A percentile compares a stretch with the other conserved stretches of the same genome.
These are phyloP conservation scores for Coniochaeta sp. DNA, from an alignment of 2,329 filamentous ascomycete species.

Conservation along the genomic window DNA sequence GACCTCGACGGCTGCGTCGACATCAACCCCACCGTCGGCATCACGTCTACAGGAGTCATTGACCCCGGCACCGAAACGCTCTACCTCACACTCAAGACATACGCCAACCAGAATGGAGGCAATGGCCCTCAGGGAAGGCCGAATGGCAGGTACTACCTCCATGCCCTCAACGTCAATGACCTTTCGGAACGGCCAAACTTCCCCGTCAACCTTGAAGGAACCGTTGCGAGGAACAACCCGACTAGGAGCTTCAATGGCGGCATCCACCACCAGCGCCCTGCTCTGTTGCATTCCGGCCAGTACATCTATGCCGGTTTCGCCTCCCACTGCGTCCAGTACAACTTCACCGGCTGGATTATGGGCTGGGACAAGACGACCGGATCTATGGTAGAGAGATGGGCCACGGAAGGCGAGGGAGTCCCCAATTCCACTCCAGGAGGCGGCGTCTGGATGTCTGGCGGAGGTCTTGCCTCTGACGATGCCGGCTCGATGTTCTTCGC, in stretches of 20 bases:
- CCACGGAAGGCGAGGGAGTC: constrained; percentile 35
- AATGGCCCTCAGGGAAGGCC: constrained; percentile 28
- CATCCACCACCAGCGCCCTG: constrained; percentile 39
- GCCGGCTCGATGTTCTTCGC: constrained; percentile 37
- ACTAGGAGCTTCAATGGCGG: constrained; percentile 37
- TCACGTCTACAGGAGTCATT: constrained; percentile 43
- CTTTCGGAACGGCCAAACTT: constrained; percentile 32
- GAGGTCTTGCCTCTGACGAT: constrained; percentile 39
- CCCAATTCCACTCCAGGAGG: constrained; percentile 29
- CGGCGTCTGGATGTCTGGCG: constrained; percentile 43
- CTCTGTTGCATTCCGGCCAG: constrained; percentile 35
- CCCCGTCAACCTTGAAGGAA: constrained; percentile 34
- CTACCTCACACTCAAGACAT: constrained; percentile 43
- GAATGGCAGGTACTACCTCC: constrained; percentile 35
- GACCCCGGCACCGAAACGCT: constrained; percentile 41
- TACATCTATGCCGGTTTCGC: constrained; percentile 42
- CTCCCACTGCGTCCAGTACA: constrained; percentile 44
- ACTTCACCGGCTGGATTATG: constrained; percentile 42
- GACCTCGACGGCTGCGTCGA: constrained; percentile 40
- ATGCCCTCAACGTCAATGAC: constrained; percentile 36
- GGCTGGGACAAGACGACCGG: constrained; percentile 39
- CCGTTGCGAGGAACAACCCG: constrained; percentile 36
- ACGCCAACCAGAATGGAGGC: constrained; percentile 26
- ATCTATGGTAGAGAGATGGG: constrained; percentile 32
- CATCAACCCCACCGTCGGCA: constrained; percentile 37